Percentiles rank a stretch among this genome's conserved stretches.
Evolutionary conservation across 2,329 filamentous ascomycete genomes (phyloP).

Genomic region (Colletotrichum destructivum): DNA sequence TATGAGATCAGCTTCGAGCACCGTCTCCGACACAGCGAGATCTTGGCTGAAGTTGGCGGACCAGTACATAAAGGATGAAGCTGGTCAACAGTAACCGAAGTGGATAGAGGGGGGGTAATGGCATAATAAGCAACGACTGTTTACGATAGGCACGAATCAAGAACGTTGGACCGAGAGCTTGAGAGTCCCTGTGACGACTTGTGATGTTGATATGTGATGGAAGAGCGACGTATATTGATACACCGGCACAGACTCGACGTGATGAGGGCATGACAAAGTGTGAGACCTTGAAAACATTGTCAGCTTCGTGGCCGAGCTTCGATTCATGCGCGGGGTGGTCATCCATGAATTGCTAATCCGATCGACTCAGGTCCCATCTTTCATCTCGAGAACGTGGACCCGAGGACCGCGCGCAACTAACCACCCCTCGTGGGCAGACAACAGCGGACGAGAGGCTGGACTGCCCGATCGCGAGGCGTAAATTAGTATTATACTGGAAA

Average conservation of each 20-base stretch:
- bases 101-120: not conserved
- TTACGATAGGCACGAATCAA: not conserved
- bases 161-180: not conserved
- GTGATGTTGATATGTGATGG: not conserved
- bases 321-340: too few relatives aligned
- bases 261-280: not conserved
- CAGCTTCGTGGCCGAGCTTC: too few relatives aligned
- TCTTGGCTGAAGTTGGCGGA: not conserved
- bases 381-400: not conserved
- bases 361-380: not conserved
- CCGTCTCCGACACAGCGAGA: not conserved
- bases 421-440: not conserved
- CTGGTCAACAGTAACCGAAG: too few relatives aligned
- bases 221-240: not conserved
- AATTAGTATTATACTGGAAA: too few relatives aligned
- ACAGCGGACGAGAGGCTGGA: not conserved
- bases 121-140: not conserved
- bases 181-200: not conserved
- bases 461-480: not conserved
- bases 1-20: too few relatives aligned
- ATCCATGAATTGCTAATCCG: not conserved
- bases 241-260: not conserved
- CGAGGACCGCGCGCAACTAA: not conserved
- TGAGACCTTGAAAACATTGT: too few relatives aligned
- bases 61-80: not conserved